Percentiles rank a stretch among this genome's conserved stretches.
phyloP scores from a whole-genome alignment of 345 rosid genomes.

The Sonneratia alba region DNA sequence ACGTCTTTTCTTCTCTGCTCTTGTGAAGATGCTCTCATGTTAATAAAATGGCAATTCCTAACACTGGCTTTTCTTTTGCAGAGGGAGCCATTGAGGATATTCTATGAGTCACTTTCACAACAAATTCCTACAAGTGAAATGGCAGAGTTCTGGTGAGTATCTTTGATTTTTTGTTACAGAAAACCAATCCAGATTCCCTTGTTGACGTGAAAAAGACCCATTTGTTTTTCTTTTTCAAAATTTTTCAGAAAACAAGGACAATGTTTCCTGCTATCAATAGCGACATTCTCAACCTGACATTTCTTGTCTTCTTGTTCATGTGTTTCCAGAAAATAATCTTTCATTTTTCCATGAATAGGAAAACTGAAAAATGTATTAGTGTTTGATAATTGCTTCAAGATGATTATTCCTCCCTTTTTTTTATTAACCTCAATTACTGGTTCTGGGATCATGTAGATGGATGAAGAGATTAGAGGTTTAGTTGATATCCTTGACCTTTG shows the following conservation, averaged over 20 bases:
- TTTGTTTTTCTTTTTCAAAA: background rate
- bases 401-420: background rate
- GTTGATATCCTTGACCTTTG: background rate
- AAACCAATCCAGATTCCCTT: background rate
- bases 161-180: constrained; percentile 8
- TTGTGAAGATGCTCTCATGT: background rate
- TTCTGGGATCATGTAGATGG: background rate
- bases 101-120: constrained; percentile 72
- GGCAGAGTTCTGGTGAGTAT: constrained; percentile 88
- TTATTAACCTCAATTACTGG: background rate
- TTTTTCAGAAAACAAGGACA: background rate
- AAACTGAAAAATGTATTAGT: background rate
- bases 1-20: background rate
- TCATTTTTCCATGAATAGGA: background rate
- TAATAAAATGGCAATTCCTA: background rate
- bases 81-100: constrained; percentile 95
- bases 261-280: background rate
- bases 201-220: background rate
- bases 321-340: background rate
- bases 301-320: background rate
- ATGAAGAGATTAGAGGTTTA: background rate
- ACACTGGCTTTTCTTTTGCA: constrained; percentile 20
- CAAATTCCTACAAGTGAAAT: constrained; percentile 86
- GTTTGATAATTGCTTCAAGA: background rate
- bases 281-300: background rate